Base-by-base conservation (phyloP, 805 yeast species). In the Yarrowia yakushimensis region DNA sequence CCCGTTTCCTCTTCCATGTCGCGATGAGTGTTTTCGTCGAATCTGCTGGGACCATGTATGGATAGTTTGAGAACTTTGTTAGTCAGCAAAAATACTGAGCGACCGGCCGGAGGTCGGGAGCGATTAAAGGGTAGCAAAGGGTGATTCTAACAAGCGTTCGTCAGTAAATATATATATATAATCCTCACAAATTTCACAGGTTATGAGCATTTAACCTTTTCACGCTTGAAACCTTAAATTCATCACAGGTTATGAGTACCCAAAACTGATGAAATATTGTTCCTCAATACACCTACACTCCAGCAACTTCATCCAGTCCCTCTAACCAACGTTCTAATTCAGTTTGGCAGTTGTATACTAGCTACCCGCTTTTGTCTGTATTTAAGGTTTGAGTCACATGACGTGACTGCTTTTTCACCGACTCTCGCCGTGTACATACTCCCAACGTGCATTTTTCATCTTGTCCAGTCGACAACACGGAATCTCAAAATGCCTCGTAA, bases 1-100 rank as follows among this genome's bases (percentile, higher is more conserved):
- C 85, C 89, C 27, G 65, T 64, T 41, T 69, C 71, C 61, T 55
- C 61, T 55, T 55, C 61, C 61, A 55, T 55, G 48, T 55, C 31
- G 55, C 20, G 27, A 25, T 25, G 27, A 5, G 27, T 25, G 27
- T 4, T 25, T 25, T 25, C 8, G 27, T 25, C 27, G 27, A 25
- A 8, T 5, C 8, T 25, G 8, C 8, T 25, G 27, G 27, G 27
- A 25, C 8, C 8, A n/a, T n/a, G n/a, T n/a, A n/a, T n/a, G 8
- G 27, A 25, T 25, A 8, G 8, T 25, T 25, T n/a, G n/a, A n/a
- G n/a, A 25, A 25, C 27, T 25, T 25, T 25, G 8, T 5, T 25
- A 25, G 27, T 25, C 27, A 25, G 27, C 27, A 25, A n/a, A n/a
- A n/a, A n/a, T n/a, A n/a, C n/a, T n/a, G n/a, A n/a, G n/a, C n/a